Percentiles rank a stretch among this genome's conserved stretches.
These are phyloP conservation scores for Globisporangium megalacanthum DNA, from an alignment of 352 stramenopile species.

Conservation along the genomic window DNA sequence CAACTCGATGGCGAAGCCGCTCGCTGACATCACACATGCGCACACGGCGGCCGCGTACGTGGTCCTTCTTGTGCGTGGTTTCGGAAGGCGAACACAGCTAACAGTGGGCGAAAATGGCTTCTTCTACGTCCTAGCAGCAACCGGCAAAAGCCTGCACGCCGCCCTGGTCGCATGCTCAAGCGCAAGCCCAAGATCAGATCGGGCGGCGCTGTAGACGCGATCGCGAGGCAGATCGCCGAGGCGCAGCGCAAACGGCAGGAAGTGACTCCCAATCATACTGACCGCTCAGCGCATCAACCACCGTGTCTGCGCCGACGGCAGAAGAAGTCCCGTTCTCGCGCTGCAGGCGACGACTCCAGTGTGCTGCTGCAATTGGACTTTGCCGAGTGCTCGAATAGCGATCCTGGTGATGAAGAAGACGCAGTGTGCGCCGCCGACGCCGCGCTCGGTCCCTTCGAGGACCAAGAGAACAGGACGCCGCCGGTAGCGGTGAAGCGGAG, in stretches of 20 bases:
- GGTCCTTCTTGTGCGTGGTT: no score
- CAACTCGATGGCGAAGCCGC: neutral
- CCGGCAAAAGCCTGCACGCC: neutral
- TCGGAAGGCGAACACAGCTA: no score
- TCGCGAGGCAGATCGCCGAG: neutral
- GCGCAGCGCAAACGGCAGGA: neutral
- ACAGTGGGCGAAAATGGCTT: neutral
- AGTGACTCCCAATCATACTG: neutral
- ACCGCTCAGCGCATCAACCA: neutral
- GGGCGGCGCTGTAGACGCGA: neutral
- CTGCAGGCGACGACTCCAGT: neutral
- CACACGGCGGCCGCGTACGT: neutral
- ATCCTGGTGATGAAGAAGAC: neutral
- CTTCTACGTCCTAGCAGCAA: neutral
- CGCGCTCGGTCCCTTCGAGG: neutral
- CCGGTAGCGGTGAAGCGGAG: neutral
- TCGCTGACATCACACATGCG: conserved; percentile 9
- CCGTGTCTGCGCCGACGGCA: conserved; percentile 3
- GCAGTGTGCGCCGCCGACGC: neutral
- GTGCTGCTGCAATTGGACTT: conserved; percentile 17
- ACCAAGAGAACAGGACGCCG: neutral
- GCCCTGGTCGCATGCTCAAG: neutral
- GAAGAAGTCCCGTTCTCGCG: conserved; percentile 6
- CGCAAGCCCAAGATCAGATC: neutral
- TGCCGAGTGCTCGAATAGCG: neutral